Conservation (phyloP, 371 early-diverging fungal species). For the Apophysomyces ossiformis region DNA sequence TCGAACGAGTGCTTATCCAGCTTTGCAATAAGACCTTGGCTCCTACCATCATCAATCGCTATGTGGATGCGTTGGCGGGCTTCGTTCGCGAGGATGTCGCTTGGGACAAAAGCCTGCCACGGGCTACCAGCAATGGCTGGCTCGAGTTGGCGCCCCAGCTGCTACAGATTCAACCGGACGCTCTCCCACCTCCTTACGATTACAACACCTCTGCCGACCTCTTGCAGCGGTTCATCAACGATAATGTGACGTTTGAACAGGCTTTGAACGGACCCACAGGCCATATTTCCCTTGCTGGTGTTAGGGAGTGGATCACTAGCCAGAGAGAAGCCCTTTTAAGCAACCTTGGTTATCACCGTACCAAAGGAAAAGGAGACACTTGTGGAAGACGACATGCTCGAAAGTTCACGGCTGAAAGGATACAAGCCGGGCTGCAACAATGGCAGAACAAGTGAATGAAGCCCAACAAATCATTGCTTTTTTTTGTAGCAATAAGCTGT, state of each 20-base stretch:
- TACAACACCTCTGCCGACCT: slow-evolving; percentile 5
- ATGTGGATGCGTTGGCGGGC: slow-evolving; percentile 21
- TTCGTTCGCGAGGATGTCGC: slow-evolving; percentile 26
- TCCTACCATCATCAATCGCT: slow-evolving; percentile 9
- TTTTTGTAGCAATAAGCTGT: no score
- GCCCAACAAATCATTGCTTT: no score
- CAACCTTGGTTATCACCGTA: not conserved
- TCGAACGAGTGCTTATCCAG: slow-evolving; percentile 26
- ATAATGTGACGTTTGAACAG: slow-evolving; percentile 19
- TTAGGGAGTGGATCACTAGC: slow-evolving; percentile 21
- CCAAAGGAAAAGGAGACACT: no score
- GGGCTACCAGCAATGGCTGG: not conserved
- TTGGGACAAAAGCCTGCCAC: slow-evolving; percentile 22
- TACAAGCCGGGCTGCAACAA: no score
- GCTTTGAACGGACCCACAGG: slow-evolving; percentile 20
- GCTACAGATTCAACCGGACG: no score
- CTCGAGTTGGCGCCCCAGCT: not conserved
- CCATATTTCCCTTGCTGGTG: slow-evolving; percentile 17
- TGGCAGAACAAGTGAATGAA: no score
- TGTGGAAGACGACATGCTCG: no score
- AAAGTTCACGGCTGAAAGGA: no score
- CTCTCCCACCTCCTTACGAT: not conserved
- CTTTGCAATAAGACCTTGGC: slow-evolving; percentile 20
- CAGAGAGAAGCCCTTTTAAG: not conserved
- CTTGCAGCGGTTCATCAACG: slow-evolving; percentile 1